phyloP scores from a whole-genome alignment of 2,329 filamentous ascomycete genomes.

The Calonectria ilicicola region DNA sequence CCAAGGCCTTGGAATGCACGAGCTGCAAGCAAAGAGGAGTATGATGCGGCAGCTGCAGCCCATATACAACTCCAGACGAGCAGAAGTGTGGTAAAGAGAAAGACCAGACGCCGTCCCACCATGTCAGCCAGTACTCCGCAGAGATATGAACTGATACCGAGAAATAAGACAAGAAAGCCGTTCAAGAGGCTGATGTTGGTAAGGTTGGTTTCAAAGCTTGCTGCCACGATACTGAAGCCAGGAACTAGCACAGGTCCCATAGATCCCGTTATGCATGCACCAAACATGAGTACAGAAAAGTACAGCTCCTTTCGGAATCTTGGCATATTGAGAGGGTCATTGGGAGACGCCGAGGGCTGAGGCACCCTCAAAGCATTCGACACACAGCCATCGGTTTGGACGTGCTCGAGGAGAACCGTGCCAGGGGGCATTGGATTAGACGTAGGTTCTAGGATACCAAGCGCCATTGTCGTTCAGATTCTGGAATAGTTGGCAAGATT shows the following conservation, averaged over 20 bases:
- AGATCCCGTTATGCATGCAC: conserved; percentile 6
- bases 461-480: neutral
- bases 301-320: neutral
- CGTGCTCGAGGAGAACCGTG: neutral
- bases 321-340: conserved; percentile 2
- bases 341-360: neutral
- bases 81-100: neutral
- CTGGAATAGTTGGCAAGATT: too few relatives aligned
- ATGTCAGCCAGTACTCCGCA: neutral
- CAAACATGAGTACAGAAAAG: neutral
- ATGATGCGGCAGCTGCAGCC: neutral
- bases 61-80: neutral
- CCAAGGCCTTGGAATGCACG: conserved; percentile 13
- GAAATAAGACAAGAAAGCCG: neutral
- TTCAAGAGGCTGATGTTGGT: conserved; percentile 4
- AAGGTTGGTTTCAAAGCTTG: neutral
- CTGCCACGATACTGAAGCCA: neutral
- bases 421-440: neutral
- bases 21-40: neutral
- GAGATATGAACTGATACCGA: conserved; percentile 7
- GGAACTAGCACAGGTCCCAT: conserved; percentile 10
- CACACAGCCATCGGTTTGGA: neutral
- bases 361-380: neutral
- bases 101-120: conserved; percentile 2
- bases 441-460: neutral